Conservation (phyloP, 345 rosid species). For the Euclidium syriacum region DNA sequence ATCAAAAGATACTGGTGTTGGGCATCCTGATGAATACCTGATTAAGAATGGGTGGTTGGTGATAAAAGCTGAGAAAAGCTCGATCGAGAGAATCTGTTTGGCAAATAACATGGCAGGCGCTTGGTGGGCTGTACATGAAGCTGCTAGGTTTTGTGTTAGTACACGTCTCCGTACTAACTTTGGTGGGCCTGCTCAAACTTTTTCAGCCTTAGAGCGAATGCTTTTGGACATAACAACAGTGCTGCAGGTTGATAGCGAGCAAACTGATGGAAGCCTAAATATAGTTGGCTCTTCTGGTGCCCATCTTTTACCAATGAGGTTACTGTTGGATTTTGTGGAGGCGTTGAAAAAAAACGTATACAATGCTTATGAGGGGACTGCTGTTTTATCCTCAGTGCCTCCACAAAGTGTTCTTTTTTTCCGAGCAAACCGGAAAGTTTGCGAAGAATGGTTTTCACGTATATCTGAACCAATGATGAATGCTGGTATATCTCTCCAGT, state of each 20-base stretch:
- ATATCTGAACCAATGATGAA: constrained; percentile 97
- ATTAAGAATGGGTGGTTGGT: constrained; percentile 45
- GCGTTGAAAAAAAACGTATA: constrained; percentile 85
- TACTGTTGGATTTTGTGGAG: constrained; percentile 86
- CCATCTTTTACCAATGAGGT: constrained; percentile 87
- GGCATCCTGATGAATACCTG: constrained; percentile 57
- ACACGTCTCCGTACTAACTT: constrained; percentile 88
- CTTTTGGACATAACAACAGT: constrained; percentile 81
- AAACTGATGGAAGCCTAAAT: constrained; percentile 69
- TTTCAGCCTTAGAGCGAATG: constrained; percentile 92
- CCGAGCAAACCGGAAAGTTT: constrained; percentile 86
- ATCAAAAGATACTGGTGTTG: constrained; percentile 38
- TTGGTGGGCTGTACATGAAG: constrained; percentile 98
- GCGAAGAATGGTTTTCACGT: constrained; percentile 98
- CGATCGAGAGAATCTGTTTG: constrained; percentile 59
- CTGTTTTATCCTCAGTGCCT: constrained; percentile 58
- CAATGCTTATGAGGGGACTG: constrained; percentile 90
- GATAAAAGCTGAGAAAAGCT: constrained; percentile 53
- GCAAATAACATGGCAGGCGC: constrained; percentile 80
- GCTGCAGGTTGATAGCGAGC: constrained; percentile 69
- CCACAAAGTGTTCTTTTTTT: constrained; percentile 80
- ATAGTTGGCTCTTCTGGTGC: constrained; percentile 82
- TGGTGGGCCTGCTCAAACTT: constrained; percentile 96
- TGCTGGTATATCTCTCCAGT: constrained; percentile 84
- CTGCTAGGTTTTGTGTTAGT: constrained; percentile 80